Conservation (phyloP, 164 flowering plant genomes). For the Annona cherimola region DNA sequence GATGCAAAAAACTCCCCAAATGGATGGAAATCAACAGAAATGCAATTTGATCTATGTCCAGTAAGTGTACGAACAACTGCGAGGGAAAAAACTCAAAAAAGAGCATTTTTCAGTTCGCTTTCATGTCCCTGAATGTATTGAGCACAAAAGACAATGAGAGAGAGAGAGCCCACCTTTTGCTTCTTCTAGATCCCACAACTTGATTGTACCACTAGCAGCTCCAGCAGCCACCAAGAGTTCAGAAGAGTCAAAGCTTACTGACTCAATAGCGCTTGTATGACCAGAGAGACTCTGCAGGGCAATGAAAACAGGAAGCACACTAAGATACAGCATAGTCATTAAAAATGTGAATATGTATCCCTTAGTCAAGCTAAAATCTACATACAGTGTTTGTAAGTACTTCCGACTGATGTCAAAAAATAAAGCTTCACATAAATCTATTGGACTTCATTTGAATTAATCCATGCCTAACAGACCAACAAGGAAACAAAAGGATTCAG, state of each 20-base stretch:
- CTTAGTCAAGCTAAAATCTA: no score
- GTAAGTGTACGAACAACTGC: slow-evolving; percentile 96
- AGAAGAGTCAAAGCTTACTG: slow-evolving; percentile 89
- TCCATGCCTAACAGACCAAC: no score
- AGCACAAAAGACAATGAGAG: neutral
- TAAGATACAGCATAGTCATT: neutral
- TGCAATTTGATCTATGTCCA: slow-evolving; percentile 94
- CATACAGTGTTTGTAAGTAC: no score
- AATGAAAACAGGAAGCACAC: neutral
- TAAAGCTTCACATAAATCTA: no score
- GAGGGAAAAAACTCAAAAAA: neutral
- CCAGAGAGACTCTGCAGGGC: slow-evolving; percentile 82
- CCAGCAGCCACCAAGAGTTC: slow-evolving; percentile 97
- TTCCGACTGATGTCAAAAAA: no score
- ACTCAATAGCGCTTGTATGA: slow-evolving; percentile 93
- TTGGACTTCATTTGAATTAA: no score
- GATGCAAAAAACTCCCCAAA: slow-evolving; percentile 99
- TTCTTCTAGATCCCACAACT: slow-evolving; percentile 98
- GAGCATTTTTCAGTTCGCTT: neutral
- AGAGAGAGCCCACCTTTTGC: slow-evolving; percentile 72
- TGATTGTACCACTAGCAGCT: slow-evolving; percentile 95
- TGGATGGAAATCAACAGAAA: slow-evolving; percentile 97
- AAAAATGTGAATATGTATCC: no score
- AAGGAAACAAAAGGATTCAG: no score
- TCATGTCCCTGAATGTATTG: neutral